These are phyloP conservation scores for Yamadazyma sp. DNA, from an alignment of 1,139 yeast genomes.

Conservation along the genomic window DNA sequence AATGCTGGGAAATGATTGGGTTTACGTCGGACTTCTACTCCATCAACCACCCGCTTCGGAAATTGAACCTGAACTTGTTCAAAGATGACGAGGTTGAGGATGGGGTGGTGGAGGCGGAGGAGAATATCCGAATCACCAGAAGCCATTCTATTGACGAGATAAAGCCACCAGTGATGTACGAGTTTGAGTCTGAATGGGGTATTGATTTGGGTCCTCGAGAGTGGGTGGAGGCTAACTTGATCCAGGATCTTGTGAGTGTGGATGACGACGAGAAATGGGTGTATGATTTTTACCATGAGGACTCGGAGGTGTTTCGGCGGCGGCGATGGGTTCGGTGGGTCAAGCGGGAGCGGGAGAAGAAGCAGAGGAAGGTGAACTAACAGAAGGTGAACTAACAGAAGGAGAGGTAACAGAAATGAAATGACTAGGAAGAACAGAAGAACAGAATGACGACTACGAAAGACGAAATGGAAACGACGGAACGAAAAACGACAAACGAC, in stretches of 20 bases:
- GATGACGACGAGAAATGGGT: constrained; percentile 80
- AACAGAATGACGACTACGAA: too few species aligned
- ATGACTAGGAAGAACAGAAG: not conserved
- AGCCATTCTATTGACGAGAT: constrained; percentile 22
- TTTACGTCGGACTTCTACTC: constrained; percentile 57
- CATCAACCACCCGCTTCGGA: constrained; percentile 27
- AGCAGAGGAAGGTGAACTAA: not conserved
- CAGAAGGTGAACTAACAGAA: not conserved
- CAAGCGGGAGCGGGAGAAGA: constrained; percentile 5
- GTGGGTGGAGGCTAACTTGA: constrained; percentile 56
- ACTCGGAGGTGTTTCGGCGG: constrained; percentile 38
- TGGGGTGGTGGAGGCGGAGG: constrained; percentile 16
- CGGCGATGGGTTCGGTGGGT: constrained; percentile 51
- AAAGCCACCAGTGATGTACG: constrained; percentile 60
- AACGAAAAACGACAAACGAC: too few species aligned
- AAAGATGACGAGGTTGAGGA: constrained; percentile 17
- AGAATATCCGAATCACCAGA: constrained; percentile 14
- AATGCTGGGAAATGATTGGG: constrained; percentile 62
- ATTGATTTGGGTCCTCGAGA: constrained; percentile 56
- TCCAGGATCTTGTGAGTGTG: constrained; percentile 53
- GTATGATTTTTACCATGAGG: constrained; percentile 47
- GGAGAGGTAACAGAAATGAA: not conserved
- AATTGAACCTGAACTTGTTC: constrained; percentile 13
- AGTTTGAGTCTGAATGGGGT: constrained; percentile 53
- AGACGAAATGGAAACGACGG: too few species aligned